Evolutionary conservation across 2,329 filamentous ascomycete species (phyloP).

Genomic region (Zasmidium citrigriseum): DNA sequence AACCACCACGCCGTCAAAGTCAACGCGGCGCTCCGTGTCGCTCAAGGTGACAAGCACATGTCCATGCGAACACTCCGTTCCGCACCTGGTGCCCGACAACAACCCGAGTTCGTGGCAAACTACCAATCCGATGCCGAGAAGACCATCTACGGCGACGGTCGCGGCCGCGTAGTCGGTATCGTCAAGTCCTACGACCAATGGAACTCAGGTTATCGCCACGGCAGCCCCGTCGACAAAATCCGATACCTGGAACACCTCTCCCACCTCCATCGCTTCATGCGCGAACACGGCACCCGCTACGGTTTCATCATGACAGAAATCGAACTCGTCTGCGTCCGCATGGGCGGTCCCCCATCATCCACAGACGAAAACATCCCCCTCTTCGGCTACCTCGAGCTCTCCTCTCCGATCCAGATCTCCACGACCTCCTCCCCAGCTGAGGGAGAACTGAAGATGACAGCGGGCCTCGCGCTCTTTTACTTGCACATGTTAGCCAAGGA

Average conservation of each 20-base stretch:
- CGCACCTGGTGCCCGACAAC: constrained; percentile 49
- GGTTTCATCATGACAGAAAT: constrained; percentile 97
- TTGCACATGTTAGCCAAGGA: constrained; percentile 71
- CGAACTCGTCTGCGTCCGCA: constrained; percentile 86
- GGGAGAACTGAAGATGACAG: constrained; percentile 60
- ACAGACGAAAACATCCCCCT: constrained; percentile 60
- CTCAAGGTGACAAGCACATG: constrained; percentile 68
- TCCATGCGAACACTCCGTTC: constrained; percentile 44
- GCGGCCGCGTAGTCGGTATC: constrained; percentile 73
- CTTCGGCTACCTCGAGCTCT: constrained; percentile 86
- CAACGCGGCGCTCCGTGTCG: constrained; percentile 78
- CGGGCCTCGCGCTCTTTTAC: constrained; percentile 74
- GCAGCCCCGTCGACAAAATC: constrained; percentile 80
- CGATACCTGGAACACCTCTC: constrained; percentile 85
- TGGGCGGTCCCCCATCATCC: constrained; percentile 55
- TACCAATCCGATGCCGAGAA: constrained; percentile 55
- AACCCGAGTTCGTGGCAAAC: constrained; percentile 67
- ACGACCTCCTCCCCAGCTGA: constrained; percentile 37
- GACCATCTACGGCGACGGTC: constrained; percentile 48
- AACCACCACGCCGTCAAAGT: constrained; percentile 82
- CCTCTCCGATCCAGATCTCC: constrained; percentile 55
- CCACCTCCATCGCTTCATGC: constrained; percentile 87
- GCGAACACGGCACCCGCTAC: constrained; percentile 88
- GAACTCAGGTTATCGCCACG: constrained; percentile 91
- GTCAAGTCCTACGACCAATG: constrained; percentile 90